phyloP scores from a whole-genome alignment of 257 asterid species.

The Mentha longifolia region DNA sequence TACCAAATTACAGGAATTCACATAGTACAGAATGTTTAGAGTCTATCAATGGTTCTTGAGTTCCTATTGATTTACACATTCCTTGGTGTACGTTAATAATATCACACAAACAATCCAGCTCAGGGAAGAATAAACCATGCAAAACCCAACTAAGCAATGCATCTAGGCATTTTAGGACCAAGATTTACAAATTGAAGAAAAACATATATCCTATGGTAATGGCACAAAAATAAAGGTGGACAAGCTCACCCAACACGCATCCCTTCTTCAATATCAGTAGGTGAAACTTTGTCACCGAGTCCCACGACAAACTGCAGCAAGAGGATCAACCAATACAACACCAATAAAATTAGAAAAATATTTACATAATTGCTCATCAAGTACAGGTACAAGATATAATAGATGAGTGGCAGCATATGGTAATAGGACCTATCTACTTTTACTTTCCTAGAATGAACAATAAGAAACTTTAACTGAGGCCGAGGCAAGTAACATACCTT shows the following conservation, averaged over 20 bases:
- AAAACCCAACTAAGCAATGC: neutral
- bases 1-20: conserved; percentile 3
- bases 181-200: neutral
- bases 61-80: neutral
- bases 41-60: neutral
- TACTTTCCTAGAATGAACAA: neutral
- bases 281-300: conserved; percentile 94
- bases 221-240: neutral
- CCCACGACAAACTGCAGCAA: conserved; percentile 90
- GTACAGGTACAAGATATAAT: neutral
- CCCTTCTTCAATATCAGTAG: conserved; percentile 98
- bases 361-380: neutral
- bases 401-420: neutral
- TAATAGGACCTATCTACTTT: neutral
- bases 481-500: conserved; percentile 25
- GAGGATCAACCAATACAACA: neutral
- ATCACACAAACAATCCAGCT: neutral
- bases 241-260: conserved; percentile 90
- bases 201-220: neutral
- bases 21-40: neutral
- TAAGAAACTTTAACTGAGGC: conserved; percentile 7
- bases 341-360: neutral
- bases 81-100: neutral
- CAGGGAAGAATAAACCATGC: neutral
- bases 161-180: neutral